Evolutionary conservation across 495 filamentous ascomycete genomes (phyloP).

Genomic region (Podospora conica): DNA sequence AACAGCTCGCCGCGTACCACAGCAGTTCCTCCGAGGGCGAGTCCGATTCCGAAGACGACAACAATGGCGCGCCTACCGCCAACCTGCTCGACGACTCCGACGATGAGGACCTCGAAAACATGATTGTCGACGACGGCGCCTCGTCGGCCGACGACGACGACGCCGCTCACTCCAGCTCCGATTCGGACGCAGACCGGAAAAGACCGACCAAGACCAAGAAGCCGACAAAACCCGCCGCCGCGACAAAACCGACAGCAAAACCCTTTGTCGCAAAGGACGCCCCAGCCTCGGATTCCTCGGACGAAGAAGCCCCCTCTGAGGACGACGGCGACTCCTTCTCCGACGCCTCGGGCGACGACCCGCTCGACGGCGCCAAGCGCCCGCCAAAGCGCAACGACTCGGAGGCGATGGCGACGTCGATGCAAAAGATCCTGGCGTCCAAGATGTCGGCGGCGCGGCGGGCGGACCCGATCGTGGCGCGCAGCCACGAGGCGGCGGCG

Average conservation of each 20-base stretch:
- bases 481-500: slow-evolving; percentile 62
- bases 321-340: slow-evolving; percentile 31
- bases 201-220: slow-evolving; percentile 7
- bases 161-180: slow-evolving; percentile 36
- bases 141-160: slow-evolving; percentile 29
- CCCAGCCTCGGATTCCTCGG: slow-evolving; percentile 19
- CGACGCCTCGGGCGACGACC: slow-evolving; percentile 34
- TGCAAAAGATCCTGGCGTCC: slow-evolving; percentile 80
- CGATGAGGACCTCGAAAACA: slow-evolving; percentile 48
- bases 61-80: slow-evolving; percentile 54
- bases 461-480: slow-evolving; percentile 80
- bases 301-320: slow-evolving; percentile 20
- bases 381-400: slow-evolving; percentile 82
- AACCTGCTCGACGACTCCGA: slow-evolving; percentile 64
- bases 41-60: slow-evolving; percentile 30
- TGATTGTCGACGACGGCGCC: slow-evolving; percentile 38
- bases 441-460: slow-evolving; percentile 78
- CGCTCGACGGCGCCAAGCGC: slow-evolving; percentile 26
- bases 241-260: slow-evolving; percentile 10
- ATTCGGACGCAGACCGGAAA: slow-evolving; percentile 29
- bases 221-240: slow-evolving; percentile 16
- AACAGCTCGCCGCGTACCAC: slow-evolving; percentile 64
- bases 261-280: slow-evolving; percentile 30
- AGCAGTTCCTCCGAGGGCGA: slow-evolving; percentile 60
- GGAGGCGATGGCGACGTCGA: slow-evolving; percentile 79